Evolutionary conservation across 805 yeast genomes (phyloP), one percentile per base, ranked within the genome.

Genomic region (Kodamaea jinghongensis): DNA sequence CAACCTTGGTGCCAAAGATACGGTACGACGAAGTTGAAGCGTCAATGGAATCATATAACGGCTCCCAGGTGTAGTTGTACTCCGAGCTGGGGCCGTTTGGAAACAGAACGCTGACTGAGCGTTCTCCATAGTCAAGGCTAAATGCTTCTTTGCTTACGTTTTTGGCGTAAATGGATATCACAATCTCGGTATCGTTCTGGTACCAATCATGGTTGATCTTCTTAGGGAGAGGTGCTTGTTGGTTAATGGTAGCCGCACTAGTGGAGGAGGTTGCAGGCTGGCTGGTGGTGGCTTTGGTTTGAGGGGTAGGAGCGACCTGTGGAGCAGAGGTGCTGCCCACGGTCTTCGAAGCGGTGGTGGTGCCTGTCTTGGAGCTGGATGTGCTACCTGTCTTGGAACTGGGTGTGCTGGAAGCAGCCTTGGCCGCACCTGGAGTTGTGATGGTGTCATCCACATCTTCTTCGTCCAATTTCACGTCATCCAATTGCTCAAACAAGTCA

Each of bases 1-100:
- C 97, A 3, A 91, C 49, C 52, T 91, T 91, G 14, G 93, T 84
- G 1, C 82, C 67, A 51, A 76, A 80, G 2, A 89, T 75, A 9
- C 65, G 70, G 49, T 59, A 76, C 0, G 65, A 52, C 1, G 82
- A 73, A 14, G 61, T 47, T 0, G 53, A 56, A 1, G 79, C 65
- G 17, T 63, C 73, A 20, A 91, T 79, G 14, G 60, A 63, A 10
- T 68, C 75, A 38, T 56, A 73, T 26, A 86, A 62, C 2, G 78
- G 80, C 7, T 76, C 77, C 34, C 84, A 53, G 17, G 63, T 59
- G 50, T 78, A 86, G 43, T 65, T 70, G 58, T 81, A 86, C 45
- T 77, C 81, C 1, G 84, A 68, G 4, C 70, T 67, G 1, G 66
- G 56, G 1, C 71, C 64, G 30, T 70, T 70, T 41, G 77, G 76